phyloP scores from a whole-genome alignment of 2,329 filamentous ascomycete species.

The Hypoxylon sp. region DNA sequence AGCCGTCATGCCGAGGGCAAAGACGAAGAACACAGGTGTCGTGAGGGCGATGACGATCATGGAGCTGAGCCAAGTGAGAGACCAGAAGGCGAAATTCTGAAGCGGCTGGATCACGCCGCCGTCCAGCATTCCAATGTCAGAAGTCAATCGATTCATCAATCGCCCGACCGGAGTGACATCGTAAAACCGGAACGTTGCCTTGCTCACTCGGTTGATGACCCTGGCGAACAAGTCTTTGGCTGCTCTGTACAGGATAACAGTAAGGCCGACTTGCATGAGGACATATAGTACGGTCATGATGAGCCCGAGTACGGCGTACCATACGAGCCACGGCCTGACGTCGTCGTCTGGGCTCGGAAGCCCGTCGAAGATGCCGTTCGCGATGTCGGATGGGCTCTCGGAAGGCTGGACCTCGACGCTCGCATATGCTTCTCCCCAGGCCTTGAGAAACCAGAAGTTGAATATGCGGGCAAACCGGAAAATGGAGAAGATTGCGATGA shows the following conservation, averaged over 20 bases:
- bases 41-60: constrained; percentile 80
- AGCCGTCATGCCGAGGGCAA: constrained; percentile 72
- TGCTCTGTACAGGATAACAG: constrained; percentile 81
- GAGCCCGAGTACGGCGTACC: constrained; percentile 72
- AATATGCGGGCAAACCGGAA: constrained; percentile 71
- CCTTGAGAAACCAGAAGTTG: constrained; percentile 83
- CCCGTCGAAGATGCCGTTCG: constrained; percentile 51
- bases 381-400: constrained; percentile 22
- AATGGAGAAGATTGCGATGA: constrained; percentile 68
- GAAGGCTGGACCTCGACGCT: constrained; percentile 32
- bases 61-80: constrained; percentile 75
- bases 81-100: constrained; percentile 72
- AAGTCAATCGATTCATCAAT: constrained; percentile 90
- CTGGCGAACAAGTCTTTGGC: constrained; percentile 77
- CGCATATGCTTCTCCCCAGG: constrained; percentile 82
- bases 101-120: constrained; percentile 82
- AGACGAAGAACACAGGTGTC: constrained; percentile 77
- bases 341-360: constrained; percentile 73
- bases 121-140: constrained; percentile 88
- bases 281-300: constrained; percentile 67
- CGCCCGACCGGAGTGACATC: constrained; percentile 89
- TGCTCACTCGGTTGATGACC: constrained; percentile 76
- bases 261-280: constrained; percentile 70
- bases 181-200: constrained; percentile 88
- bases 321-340: constrained; percentile 76